Base-by-base conservation (phyloP, 257 asterid species). In the Ilex aquifolium region DNA sequence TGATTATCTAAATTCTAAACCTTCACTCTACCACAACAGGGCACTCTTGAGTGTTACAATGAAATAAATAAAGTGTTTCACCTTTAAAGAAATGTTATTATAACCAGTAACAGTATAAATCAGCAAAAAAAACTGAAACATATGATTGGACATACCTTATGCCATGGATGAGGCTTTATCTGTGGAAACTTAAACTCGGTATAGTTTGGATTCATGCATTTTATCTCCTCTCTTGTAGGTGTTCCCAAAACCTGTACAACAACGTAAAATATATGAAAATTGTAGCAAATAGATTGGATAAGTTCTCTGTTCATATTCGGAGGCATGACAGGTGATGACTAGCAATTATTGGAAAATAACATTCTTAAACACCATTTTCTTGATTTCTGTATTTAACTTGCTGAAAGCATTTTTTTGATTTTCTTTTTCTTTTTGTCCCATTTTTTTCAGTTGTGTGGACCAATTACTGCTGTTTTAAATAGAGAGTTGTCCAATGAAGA, bases 131-230 rank as follows among this genome's bases (percentile, higher is more conserved):
- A 12, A 49, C 50, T 44, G n/a, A 49, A 49, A 49, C 8, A 3
- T 31, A 67, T 7, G 49, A 27, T 17, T 16, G 63, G 44, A 40
- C 65, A 69, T 65, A 88, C 98, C 96, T 91, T 91, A 81, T 91
- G 98, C 98, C 98, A 91, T n/a, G 98, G 98, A 74, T 91, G 98
- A 68, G 96, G 91, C 74, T 91, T 91, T 81, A 88, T 91, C 78
- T 91, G 98, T 54, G 96, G 98, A 74, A 91, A 91, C 76, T 88
- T 91, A 73, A 91, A 91, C 74, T 91, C 96, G 0, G 95, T 88
- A 60, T 91, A 91, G 81, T 91, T 91, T 49, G 98, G 95, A 51
- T 91, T 91, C 98, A 91, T 91, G 87, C 98, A 91, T 71, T 86
- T 88, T 68, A 91, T 91, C 84, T 91, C 98, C 75, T 91, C 98